Base-by-base conservation (phyloP, 805 yeast genomes). In the Maudiozyma barnettii region DNA sequence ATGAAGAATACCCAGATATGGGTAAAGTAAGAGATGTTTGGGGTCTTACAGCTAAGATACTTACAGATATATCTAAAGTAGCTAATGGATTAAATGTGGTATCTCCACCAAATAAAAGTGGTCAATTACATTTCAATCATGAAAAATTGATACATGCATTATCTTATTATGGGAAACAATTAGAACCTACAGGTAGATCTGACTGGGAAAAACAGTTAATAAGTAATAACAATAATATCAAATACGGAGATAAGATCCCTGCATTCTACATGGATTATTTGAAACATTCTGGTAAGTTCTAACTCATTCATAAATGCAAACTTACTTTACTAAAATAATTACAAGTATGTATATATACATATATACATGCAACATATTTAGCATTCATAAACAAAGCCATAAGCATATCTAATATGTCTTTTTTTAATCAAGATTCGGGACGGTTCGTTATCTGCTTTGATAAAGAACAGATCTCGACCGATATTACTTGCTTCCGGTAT, bases 21-120 rank as follows among this genome's bases (percentile, higher is more conserved):
- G 45, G 46, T 2, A 70, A 73, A 47, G 73, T 80, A 36, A 78
- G 84, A 57, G 84, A 83, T 57, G 81, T 85, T 4, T 84, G 93
- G 95, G 95, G 95, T 0, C 65, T 84, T 35, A 84, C 93, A 0
- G 91, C 90, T 2, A 83, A 82, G 58, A 84, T 84, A 9, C 59
- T 84, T n/a, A 84, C 77, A 55, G 91, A 84, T 59, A 57, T 84
- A 26, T 81, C 88, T 1, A 73, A 72, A 48, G 70, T 83, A 9
- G 67, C 76, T 3, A 76, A 77, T 57, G 61, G 59, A 6, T n/a
- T 76, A 41, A 87, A 85, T 39, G 23, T 20, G 18, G 16, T 14
- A 23, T 29, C 43, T 23, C 21, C 39, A 10, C 22, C 39, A 29
- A 14, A 13, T 21, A 16, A 33, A 38, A 19, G 31, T 23, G 13